These are phyloP conservation scores for Lentinula boryana DNA, from an alignment of 768 basidiomycete species.

Conservation along the genomic window DNA sequence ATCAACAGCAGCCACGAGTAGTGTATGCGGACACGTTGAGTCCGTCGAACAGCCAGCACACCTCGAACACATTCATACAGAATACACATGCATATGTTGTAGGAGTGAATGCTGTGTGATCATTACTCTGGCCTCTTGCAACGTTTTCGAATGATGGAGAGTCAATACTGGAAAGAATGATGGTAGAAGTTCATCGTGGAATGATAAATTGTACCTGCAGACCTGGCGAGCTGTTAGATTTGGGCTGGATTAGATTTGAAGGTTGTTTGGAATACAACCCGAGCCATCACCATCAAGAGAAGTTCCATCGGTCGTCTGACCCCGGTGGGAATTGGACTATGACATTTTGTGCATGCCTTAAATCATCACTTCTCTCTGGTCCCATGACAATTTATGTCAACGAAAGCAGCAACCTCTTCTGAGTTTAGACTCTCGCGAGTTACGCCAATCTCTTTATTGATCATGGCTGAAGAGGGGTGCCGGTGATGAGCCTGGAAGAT, in stretches of 20 bases:
- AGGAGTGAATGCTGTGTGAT: too few species aligned
- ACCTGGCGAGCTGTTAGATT: not conserved
- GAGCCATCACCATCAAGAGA: not conserved
- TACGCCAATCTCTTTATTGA: not conserved
- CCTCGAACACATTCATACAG: too few species aligned
- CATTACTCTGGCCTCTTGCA: too few species aligned
- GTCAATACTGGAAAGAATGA: not conserved
- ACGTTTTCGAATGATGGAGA: not conserved
- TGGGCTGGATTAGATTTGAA: not conserved
- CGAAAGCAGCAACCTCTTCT: not conserved
- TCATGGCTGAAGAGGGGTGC: not conserved
- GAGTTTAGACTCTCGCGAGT: not conserved
- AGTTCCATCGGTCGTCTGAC: not conserved
- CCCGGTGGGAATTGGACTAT: not conserved
- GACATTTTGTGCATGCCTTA: not conserved
- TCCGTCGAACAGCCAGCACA: too few species aligned
- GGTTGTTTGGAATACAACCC: not conserved
- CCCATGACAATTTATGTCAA: not conserved
- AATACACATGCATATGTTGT: too few species aligned
- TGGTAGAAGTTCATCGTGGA: not conserved
- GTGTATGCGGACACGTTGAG: too few species aligned
- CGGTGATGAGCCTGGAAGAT: not conserved
- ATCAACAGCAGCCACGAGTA: too few species aligned
- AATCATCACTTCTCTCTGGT: not conserved
- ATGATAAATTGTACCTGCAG: not conserved